A percentile compares a stretch with the other conserved stretches of the same genome.
These are phyloP conservation scores for Datisca glomerata DNA, from an alignment of 306 rosid species.

Conservation along the genomic window DNA sequence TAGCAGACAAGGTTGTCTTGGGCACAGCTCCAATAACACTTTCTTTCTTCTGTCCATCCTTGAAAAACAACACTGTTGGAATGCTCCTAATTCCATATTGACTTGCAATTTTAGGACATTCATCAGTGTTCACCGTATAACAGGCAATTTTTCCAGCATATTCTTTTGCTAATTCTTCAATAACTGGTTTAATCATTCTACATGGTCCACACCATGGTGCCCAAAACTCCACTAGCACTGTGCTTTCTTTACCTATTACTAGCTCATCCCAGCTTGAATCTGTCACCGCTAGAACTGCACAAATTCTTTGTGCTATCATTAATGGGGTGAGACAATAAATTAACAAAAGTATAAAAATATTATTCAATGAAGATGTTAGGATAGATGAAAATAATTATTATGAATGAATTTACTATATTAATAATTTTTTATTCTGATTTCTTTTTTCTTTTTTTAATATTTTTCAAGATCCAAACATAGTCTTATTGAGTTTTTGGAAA, in stretches of 20 bases:
- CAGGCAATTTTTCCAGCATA: constrained; percentile 61
- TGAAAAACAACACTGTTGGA: constrained; percentile 90
- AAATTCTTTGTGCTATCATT: neutral
- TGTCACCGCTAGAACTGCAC: constrained; percentile 62
- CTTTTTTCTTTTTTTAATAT: too few species aligned
- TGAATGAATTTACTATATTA: too few species aligned
- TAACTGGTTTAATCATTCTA: constrained; percentile 68
- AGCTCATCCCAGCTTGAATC: constrained; percentile 65
- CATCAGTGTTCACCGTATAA: constrained; percentile 76
- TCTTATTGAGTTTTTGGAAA: too few species aligned
- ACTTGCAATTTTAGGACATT: constrained; percentile 56
- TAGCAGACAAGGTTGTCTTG: constrained; percentile 60
- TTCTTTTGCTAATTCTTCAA: constrained; percentile 70
- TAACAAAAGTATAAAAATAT: neutral
- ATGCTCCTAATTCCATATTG: constrained; percentile 90
- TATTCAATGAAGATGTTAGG: neutral
- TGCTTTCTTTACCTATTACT: constrained; percentile 51
- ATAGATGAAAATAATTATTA: too few species aligned
- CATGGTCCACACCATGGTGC: constrained; percentile 99
- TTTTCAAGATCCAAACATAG: too few species aligned
- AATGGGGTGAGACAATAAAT: neutral
- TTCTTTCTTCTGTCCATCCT: constrained; percentile 78
- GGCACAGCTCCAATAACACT: constrained; percentile 87
- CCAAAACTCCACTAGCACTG: constrained; percentile 92
- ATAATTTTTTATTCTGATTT: too few species aligned